phyloP scores from a whole-genome alignment of 2,329 filamentous ascomycete species.

The Trichophyton verrucosum region DNA sequence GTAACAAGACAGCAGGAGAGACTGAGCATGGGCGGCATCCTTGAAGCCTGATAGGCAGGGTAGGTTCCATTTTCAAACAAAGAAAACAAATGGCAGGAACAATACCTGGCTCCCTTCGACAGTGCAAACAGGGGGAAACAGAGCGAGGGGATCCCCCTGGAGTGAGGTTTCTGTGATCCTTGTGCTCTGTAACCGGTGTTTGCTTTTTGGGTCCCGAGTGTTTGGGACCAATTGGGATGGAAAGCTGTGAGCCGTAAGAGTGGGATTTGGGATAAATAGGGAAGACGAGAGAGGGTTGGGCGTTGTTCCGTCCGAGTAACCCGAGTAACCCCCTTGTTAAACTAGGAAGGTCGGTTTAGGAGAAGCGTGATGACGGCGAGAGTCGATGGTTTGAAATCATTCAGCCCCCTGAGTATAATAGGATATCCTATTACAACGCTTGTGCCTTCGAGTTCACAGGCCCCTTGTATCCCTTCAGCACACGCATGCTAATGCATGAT shows the following conservation, averaged over 20 bases:
- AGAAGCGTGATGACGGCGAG: background rate
- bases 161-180: background rate
- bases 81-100: background rate
- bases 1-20: background rate
- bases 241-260: background rate
- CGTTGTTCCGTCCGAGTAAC: background rate
- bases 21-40: conserved; percentile 2
- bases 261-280: background rate
- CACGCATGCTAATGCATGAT: background rate
- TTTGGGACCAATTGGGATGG: background rate
- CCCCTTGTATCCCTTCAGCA: background rate
- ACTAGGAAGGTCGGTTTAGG: background rate
- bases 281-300: background rate
- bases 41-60: background rate
- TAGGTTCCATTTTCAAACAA: background rate
- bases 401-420: background rate
- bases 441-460: background rate
- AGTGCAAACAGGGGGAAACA: conserved; percentile 1
- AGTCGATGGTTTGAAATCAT: background rate
- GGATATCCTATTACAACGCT: background rate
- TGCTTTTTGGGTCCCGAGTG: conserved; percentile 1
- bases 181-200: background rate
- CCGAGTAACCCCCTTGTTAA: background rate
- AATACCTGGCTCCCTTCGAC: background rate
- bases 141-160: background rate